Evolutionary conservation across 1,284 basidiomycete species (phyloP).

Genomic region (Apiotrichum akiyoshidainum): DNA sequence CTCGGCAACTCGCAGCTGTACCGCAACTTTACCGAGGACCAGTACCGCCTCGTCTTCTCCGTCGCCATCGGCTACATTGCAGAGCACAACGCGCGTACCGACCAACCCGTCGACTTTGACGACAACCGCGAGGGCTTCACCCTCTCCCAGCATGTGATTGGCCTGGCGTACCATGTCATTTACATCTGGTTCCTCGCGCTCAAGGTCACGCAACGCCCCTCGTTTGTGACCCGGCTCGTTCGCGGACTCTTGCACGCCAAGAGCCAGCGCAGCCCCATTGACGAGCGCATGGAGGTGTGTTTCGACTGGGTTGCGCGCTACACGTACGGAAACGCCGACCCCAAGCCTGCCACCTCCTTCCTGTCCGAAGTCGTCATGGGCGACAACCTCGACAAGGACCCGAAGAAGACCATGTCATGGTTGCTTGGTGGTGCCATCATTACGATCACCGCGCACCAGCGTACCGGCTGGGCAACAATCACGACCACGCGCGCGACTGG

Average conservation of each 20-base stretch:
- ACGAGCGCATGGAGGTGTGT: slow-evolving; percentile 91
- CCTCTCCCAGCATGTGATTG: slow-evolving; percentile 89
- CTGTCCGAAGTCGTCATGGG: slow-evolving; percentile 63
- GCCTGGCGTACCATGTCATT: slow-evolving; percentile 88
- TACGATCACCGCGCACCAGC: slow-evolving; percentile 71
- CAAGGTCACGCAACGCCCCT: slow-evolving; percentile 76
- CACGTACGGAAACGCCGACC: slow-evolving; percentile 90
- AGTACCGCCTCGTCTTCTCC: slow-evolving; percentile 92
- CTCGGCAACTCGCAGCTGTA: slow-evolving; percentile 78
- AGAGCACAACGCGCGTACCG: slow-evolving; percentile 59
- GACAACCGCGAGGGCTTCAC: slow-evolving; percentile 70
- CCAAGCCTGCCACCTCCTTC: slow-evolving; percentile 76
- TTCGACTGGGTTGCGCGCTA: slow-evolving; percentile 97
- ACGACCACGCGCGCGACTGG: slow-evolving; percentile 84
- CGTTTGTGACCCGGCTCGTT: slow-evolving; percentile 81
- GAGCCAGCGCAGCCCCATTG: slow-evolving; percentile 68
- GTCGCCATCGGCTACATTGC: slow-evolving; percentile 94
- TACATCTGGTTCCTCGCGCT: slow-evolving; percentile 94
- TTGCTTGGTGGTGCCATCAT: slow-evolving; percentile 80
- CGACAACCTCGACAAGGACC: slow-evolving; percentile 24
- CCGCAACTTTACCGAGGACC: slow-evolving; percentile 86
- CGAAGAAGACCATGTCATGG: slow-evolving; percentile 67
- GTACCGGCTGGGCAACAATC: slow-evolving; percentile 86
- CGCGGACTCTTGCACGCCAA: slow-evolving; percentile 84
- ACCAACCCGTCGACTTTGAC: slow-evolving; percentile 56